Base-by-base conservation (phyloP, 2,329 filamentous ascomycete species). In the Sporothrix inflata region DNA sequence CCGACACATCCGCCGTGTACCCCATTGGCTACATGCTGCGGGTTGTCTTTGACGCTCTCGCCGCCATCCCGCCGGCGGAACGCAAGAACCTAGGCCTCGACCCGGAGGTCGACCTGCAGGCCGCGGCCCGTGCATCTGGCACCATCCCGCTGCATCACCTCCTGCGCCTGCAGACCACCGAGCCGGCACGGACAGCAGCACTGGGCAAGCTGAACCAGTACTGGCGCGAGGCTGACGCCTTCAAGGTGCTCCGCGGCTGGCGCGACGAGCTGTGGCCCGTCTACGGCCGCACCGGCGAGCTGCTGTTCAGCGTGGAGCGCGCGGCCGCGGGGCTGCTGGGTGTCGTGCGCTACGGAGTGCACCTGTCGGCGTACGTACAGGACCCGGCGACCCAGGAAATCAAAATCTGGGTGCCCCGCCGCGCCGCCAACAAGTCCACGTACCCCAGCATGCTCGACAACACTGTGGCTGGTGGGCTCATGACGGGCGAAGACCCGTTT, bases 401-500 rank as follows among this genome's bases (percentile, higher is more conserved):
- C 69, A 91, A 90, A 78, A 85, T 99, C 53, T 98, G 96, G 95
- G 88, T 97, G 1, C 92, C 96, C 3, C 87, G 90, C 61, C 87
- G 96, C 11, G 88, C 94, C 14, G 85, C 84, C 68, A 88, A 85
- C 73, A 99, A 98, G 84, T 89, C 92, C 76, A 98, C 94, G 0
- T 99, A 95, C 79, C 91, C 92, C 0, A 88, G 92, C n/a, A 94
- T 98, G 87, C 85, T 99, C 75, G 96, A 99, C 81, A 99, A 98
- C 80, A 94, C 94, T 1, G 96, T 97, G 7, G 96, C 94, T 0
- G 88, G 88, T n/a, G 88, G 94, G 0, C 90, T 98, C 76, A 90
- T 91, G 79, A 92, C 93, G 0, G 92, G 91, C 16, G 94, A 98
- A 80, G 86, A 86, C 27, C 92, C 93, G 0, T 91, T 94, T 66